phyloP scores from a whole-genome alignment of 768 basidiomycete genomes.

The Suillus occidentalis region DNA sequence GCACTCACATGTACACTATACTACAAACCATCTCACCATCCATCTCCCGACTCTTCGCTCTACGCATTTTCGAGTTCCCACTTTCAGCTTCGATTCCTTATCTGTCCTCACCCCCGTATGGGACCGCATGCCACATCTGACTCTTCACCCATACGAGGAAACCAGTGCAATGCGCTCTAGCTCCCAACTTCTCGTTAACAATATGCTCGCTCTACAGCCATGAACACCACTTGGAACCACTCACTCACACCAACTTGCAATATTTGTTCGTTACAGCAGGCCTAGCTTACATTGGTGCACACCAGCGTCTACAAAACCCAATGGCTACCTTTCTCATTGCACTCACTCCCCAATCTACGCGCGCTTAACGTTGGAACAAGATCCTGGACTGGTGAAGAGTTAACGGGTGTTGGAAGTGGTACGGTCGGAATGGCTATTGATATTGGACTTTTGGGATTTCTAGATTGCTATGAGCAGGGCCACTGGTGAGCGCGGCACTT shows the following conservation, averaged over 20 bases:
- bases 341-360: neutral
- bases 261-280: neutral
- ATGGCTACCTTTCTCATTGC: neutral
- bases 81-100: neutral
- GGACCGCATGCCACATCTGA: neutral
- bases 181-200: neutral
- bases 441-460: neutral
- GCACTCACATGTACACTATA: neutral
- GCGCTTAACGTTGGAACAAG: neutral
- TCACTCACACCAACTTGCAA: slow-evolving; percentile 32
- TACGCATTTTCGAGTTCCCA: neutral
- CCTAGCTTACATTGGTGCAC: neutral
- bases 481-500: neutral
- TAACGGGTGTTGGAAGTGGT: neutral
- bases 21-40: too few relatives aligned
- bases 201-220: neutral
- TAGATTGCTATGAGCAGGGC: neutral
- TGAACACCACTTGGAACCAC: neutral
- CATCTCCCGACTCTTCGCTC: neutral
- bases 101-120: neutral
- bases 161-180: neutral
- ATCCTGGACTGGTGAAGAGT: neutral
- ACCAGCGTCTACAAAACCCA: neutral
- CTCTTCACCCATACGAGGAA: neutral
- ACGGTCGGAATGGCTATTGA: neutral